These are phyloP conservation scores for Aspergillus sp. DNA, from an alignment of 2,329 filamentous ascomycete species.

Conservation along the genomic window DNA sequence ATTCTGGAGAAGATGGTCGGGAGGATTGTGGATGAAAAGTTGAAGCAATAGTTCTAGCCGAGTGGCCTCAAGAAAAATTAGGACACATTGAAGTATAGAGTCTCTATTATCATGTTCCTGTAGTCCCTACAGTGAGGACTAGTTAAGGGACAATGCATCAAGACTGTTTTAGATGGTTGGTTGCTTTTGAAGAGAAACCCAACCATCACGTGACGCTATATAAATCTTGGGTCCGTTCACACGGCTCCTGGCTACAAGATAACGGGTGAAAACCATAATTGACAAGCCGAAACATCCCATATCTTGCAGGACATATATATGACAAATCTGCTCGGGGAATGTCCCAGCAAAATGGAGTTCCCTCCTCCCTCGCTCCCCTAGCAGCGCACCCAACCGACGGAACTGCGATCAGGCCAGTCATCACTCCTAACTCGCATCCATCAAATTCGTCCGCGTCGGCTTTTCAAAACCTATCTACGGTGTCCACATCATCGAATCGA, in stretches of 20 bases:
- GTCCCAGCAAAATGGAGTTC: constrained; percentile 31
- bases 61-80: background rate
- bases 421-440: constrained; percentile 19
- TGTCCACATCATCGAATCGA: constrained; percentile 12
- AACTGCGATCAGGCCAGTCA: constrained; percentile 19
- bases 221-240: constrained; percentile 31
- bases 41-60: constrained; percentile 46
- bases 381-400: constrained; percentile 24
- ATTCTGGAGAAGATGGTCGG: constrained; percentile 74
- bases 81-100: background rate
- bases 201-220: constrained; percentile 36
- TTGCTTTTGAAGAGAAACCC: background rate
- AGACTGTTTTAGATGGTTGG: background rate
- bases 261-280: constrained; percentile 8
- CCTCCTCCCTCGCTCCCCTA: constrained; percentile 30
- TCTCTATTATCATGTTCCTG: background rate
- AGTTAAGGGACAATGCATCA: background rate
- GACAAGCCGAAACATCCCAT: background rate
- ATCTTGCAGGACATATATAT: background rate
- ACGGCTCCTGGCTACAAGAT: background rate
- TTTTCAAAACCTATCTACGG: constrained; percentile 19
- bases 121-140: background rate
- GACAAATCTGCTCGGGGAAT: constrained; percentile 22
- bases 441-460: constrained; percentile 17
- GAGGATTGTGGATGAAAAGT: constrained; percentile 73